Conservation (phyloP, 2,329 filamentous ascomycete species). For the Coleophoma crateriformis region DNA sequence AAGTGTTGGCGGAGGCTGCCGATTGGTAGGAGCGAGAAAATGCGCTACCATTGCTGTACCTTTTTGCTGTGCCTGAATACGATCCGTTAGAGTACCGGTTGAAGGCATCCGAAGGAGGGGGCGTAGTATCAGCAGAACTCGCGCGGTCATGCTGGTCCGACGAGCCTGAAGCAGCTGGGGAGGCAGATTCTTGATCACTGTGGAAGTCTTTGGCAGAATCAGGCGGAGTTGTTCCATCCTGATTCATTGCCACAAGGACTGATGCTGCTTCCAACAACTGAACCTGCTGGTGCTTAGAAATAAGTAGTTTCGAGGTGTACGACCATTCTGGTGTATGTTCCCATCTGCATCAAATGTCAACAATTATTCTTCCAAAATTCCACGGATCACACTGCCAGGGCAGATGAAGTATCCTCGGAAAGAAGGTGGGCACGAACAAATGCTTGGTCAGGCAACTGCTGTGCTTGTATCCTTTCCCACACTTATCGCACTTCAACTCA, state of each 20-base stretch:
- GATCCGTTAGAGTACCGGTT: conserved; percentile 36
- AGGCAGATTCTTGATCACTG: conserved; percentile 78
- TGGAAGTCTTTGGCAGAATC: conserved; percentile 62
- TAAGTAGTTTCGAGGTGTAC: conserved; percentile 92
- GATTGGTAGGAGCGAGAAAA: conserved; percentile 82
- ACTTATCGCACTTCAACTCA: conserved; percentile 94
- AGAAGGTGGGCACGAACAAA: conserved; percentile 81
- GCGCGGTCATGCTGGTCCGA: conserved; percentile 72
- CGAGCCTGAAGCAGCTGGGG: conserved; percentile 74
- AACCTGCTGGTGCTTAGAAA: conserved; percentile 99
- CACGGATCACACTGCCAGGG: conserved; percentile 24
- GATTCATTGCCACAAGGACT: conserved; percentile 90
- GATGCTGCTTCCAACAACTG: conserved; percentile 94
- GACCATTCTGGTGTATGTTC: conserved; percentile 99
- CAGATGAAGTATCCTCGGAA: conserved; percentile 26
- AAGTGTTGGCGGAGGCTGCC: conserved; percentile 46
- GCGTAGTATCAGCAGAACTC: conserved; percentile 89
- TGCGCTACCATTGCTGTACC: conserved; percentile 50
- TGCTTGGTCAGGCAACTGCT: conserved; percentile 99
- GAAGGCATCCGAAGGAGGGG: conserved; percentile 65
- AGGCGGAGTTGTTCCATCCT: conserved; percentile 54
- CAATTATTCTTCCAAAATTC: conserved; percentile 20
- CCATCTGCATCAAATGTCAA: conserved; percentile 65
- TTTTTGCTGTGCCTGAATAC: conserved; percentile 42
- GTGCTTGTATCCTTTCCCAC: conserved; percentile 99